Conservation (phyloP, 768 basidiomycete genomes). For the Collybiopsis confluens region DNA sequence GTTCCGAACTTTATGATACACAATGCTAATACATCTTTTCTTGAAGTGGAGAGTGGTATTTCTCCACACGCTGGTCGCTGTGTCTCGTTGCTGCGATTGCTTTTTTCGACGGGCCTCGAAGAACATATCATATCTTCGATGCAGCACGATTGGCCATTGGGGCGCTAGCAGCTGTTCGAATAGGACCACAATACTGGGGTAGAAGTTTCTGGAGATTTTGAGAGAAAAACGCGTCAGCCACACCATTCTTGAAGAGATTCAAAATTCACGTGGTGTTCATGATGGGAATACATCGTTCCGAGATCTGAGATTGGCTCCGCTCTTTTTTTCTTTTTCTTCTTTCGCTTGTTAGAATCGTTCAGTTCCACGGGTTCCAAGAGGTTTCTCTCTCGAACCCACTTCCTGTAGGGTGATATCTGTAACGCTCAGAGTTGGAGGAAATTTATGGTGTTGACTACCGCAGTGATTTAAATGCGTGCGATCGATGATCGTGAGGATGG, state of each 20-base stretch:
- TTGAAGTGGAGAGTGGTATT: slow-evolving; percentile 32
- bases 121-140: slow-evolving; percentile 65
- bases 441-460: no score
- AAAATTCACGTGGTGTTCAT: slow-evolving; percentile 5
- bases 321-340: no score
- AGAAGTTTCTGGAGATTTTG: slow-evolving; percentile 27
- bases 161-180: slow-evolving; percentile 38
- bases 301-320: slow-evolving; percentile 11
- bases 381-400: no score
- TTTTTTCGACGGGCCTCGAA: slow-evolving; percentile 64
- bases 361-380: no score
- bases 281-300: background rate
- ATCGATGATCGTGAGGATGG: background rate
- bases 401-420: no score
- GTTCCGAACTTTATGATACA: slow-evolving; percentile 4
- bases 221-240: background rate
- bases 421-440: no score
- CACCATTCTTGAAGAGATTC: background rate
- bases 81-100: slow-evolving; percentile 44
- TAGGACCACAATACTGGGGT: slow-evolving; percentile 50
- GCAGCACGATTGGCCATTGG: slow-evolving; percentile 45
- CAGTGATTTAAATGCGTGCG: no score
- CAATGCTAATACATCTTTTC: slow-evolving; percentile 10
- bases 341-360: no score
- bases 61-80: slow-evolving; percentile 54